These are phyloP conservation scores for Aureobasidium subglaciale DNA, from an alignment of 2,329 filamentous ascomycete genomes.

Conservation along the genomic window DNA sequence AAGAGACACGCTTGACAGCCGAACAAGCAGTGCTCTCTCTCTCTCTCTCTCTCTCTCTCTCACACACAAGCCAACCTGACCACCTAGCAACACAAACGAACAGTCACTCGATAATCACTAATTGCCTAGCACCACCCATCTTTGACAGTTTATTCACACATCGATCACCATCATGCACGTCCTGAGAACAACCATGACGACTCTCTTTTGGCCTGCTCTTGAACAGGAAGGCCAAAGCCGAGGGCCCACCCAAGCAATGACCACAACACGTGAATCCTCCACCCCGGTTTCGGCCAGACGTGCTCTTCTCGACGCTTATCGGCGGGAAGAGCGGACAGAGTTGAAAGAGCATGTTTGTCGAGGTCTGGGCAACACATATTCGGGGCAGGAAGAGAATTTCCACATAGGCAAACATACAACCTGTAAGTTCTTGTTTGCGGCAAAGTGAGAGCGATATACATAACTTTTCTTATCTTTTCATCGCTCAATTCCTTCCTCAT, in stretches of 20 bases:
- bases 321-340: not conserved
- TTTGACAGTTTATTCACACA: not conserved
- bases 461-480: not conserved
- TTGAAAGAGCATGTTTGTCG: constrained; percentile 8
- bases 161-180: not conserved
- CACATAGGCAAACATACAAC: not conserved
- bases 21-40: too few species aligned
- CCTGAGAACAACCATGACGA: not conserved
- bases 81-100: too few species aligned
- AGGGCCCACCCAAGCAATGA: not conserved
- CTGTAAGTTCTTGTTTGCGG: not conserved
- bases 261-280: constrained; percentile 1
- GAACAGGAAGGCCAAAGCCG: not conserved
- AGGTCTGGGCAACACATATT: not conserved
- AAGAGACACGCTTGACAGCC: too few species aligned
- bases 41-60: too few species aligned
- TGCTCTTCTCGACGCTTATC: not conserved
- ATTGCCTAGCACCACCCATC: not conserved
- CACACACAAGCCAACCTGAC: too few species aligned
- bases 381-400: not conserved
- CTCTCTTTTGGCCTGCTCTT: not conserved
- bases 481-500: not conserved
- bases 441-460: not conserved
- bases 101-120: not conserved
- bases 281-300: constrained; percentile 7